phyloP scores from a whole-genome alignment of 139 green algal genomes.

The Trebouxia sp. region DNA sequence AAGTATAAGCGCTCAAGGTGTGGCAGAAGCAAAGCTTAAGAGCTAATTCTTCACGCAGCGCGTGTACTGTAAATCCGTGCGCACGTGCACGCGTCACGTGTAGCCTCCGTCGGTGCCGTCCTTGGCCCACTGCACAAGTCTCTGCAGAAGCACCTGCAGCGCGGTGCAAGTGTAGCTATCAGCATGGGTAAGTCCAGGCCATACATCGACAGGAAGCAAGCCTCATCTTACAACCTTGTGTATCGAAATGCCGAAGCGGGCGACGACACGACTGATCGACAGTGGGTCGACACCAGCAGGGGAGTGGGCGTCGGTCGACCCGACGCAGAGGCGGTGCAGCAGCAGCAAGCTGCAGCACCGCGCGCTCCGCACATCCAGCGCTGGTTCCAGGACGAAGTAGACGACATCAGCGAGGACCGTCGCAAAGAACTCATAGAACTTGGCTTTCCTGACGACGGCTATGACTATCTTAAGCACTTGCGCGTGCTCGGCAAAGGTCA shows the following conservation, averaged over 20 bases:
- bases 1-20: too few species aligned
- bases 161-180: too few species aligned
- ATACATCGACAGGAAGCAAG: slow-evolving; percentile 87
- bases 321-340: slow-evolving; percentile 38
- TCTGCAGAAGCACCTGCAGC: too few species aligned
- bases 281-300: slow-evolving; percentile 41
- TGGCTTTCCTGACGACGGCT: slow-evolving; percentile 94
- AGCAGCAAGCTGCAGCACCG: background rate
- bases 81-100: too few species aligned
- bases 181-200: slow-evolving; percentile 61
- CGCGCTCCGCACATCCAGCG: slow-evolving; percentile 49
- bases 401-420: slow-evolving; percentile 49
- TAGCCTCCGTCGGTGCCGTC: too few species aligned
- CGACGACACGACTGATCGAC: slow-evolving; percentile 43
- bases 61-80: too few species aligned
- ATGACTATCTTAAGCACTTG: slow-evolving; percentile 94
- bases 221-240: slow-evolving; percentile 76
- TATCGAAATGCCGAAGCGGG: slow-evolving; percentile 54
- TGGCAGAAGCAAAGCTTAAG: too few species aligned
- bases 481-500: slow-evolving; percentile 32
- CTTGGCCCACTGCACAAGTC: too few species aligned
- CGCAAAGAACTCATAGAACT: slow-evolving; percentile 74
- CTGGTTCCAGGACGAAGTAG: slow-evolving; percentile 49
- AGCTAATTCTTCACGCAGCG: too few species aligned
- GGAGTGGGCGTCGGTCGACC: slow-evolving; percentile 42